These are phyloP conservation scores for Parachaetomium inaequale DNA, from an alignment of 495 filamentous ascomycete genomes.

Conservation along the genomic window DNA sequence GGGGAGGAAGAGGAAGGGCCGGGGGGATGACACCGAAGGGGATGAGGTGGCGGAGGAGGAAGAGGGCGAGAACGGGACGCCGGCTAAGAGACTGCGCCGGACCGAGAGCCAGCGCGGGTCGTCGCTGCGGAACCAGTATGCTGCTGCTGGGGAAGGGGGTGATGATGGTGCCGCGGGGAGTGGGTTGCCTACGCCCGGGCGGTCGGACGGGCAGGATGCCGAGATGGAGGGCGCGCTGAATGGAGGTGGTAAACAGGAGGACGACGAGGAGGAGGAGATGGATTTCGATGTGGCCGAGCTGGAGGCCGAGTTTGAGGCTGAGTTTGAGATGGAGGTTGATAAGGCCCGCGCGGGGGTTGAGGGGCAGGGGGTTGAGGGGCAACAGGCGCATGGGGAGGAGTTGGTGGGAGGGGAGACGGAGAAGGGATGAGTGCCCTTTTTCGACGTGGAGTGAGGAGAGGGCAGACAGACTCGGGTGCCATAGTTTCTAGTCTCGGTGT, in stretches of 20 bases:
- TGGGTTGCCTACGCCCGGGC: slow-evolving; percentile 46
- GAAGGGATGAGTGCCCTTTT: not conserved
- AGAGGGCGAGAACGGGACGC: slow-evolving; percentile 19
- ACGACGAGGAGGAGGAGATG: slow-evolving; percentile 30
- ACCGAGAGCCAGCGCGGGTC: slow-evolving; percentile 20
- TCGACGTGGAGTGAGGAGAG: not conserved
- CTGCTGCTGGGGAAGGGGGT: slow-evolving; percentile 19
- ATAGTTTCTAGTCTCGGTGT: not conserved
- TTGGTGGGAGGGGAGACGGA: slow-evolving; percentile 3
- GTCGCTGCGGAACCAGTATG: slow-evolving; percentile 29
- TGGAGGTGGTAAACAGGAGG: slow-evolving; percentile 15
- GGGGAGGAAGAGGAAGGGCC: not conserved
- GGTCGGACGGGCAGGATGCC: slow-evolving; percentile 42
- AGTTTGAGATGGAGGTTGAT: slow-evolving; percentile 30
- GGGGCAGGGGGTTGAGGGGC: too few species aligned
- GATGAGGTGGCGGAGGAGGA: not conserved
- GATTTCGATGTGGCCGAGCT: slow-evolving; percentile 60
- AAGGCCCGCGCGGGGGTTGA: too few species aligned
- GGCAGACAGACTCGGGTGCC: not conserved
- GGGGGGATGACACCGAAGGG: not conserved
- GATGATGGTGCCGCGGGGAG: slow-evolving; percentile 7
- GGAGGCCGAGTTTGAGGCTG: slow-evolving; percentile 64
- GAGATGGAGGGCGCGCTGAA: slow-evolving; percentile 23
- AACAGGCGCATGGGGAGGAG: slow-evolving; percentile 18
- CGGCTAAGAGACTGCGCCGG: slow-evolving; percentile 28